A percentile compares a stretch with the other conserved stretches of the same genome.
Conservation (phyloP, 257 asterid genomes). For the Gardenia jasminoides region DNA sequence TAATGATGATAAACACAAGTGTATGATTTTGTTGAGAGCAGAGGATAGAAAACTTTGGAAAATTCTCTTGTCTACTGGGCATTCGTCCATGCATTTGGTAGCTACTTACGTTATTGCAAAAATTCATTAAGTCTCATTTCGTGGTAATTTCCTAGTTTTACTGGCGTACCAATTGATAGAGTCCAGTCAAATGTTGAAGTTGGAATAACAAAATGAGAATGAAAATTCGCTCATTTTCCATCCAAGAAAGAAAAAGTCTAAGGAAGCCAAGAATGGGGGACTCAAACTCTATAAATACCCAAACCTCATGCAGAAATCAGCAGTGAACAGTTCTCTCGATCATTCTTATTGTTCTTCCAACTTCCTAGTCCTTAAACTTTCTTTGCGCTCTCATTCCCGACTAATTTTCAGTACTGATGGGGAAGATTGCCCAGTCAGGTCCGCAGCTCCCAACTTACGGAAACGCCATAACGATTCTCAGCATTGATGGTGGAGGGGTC, state of each 20-base stretch:
- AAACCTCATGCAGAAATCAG: neutral
- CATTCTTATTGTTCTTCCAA: neutral
- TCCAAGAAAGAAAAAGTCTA: no score
- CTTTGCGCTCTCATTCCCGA: neutral
- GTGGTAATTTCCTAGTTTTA: no score
- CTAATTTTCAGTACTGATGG: no score
- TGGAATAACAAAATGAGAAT: no score
- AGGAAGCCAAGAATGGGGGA: neutral
- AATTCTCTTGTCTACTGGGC: neutral
- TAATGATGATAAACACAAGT: no score
- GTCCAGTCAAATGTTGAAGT: no score
- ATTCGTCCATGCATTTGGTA: neutral
- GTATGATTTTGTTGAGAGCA: no score
- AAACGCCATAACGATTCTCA: slow-evolving; percentile 41
- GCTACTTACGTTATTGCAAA: no score
- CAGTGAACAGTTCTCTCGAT: neutral
- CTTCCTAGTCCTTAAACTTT: neutral
- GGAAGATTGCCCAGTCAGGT: neutral
- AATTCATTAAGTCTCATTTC: no score
- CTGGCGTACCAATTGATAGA: no score
- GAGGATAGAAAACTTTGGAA: no score
- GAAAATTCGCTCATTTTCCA: no score
- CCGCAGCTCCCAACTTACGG: slow-evolving; percentile 42
- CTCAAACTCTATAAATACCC: slow-evolving; percentile 6
- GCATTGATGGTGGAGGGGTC: slow-evolving; percentile 63